A percentile compares a stretch with the other conserved stretches of the same genome.
These are phyloP conservation scores for Pleurostoma richardsiae DNA, from an alignment of 2,329 filamentous ascomycete genomes.

Conservation along the genomic window DNA sequence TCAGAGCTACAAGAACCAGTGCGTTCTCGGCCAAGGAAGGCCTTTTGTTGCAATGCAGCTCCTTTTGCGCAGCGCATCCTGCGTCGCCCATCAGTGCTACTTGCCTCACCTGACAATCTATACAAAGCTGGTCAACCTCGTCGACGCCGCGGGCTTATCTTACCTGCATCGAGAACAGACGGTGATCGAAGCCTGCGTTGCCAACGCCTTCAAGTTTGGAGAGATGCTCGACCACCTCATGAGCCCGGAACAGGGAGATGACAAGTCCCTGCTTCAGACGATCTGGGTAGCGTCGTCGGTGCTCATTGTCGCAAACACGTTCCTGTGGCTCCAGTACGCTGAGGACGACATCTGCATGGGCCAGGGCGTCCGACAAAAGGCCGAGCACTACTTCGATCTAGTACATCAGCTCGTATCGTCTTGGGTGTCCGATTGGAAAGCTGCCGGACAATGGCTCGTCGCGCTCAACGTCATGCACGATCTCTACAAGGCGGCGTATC, in stretches of 20 bases:
- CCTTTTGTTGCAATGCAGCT: conserved; percentile 16
- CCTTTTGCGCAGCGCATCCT: conserved; percentile 12
- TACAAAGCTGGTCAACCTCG: conserved; percentile 10
- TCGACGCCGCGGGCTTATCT: conserved; percentile 15
- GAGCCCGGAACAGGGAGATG: not conserved
- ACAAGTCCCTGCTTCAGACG: conserved; percentile 4
- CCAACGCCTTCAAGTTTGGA: conserved; percentile 11
- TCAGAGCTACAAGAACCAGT: conserved; percentile 9
- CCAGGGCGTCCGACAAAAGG: not conserved
- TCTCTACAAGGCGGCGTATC: conserved; percentile 15
- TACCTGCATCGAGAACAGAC: conserved; percentile 11
- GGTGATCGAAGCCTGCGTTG: conserved; percentile 12
- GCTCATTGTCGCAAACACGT: conserved; percentile 11
- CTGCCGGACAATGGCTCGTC: conserved; percentile 11
- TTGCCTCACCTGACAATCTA: conserved; percentile 13
- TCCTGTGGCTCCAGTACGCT: conserved; percentile 14
- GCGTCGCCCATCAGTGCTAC: conserved; percentile 17
- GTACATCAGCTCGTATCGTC: conserved; percentile 7
- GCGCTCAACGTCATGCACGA: conserved; percentile 14
- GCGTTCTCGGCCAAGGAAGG: conserved; percentile 10
- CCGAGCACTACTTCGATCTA: conserved; percentile 6
- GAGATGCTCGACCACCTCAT: conserved; percentile 11
- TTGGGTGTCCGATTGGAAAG: conserved; percentile 10
- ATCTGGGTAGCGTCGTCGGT: conserved; percentile 14
- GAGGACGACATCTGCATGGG: conserved; percentile 6